phyloP scores from a whole-genome alignment of 2,329 filamentous ascomycete genomes.

The Calonectria fujianensis region DNA sequence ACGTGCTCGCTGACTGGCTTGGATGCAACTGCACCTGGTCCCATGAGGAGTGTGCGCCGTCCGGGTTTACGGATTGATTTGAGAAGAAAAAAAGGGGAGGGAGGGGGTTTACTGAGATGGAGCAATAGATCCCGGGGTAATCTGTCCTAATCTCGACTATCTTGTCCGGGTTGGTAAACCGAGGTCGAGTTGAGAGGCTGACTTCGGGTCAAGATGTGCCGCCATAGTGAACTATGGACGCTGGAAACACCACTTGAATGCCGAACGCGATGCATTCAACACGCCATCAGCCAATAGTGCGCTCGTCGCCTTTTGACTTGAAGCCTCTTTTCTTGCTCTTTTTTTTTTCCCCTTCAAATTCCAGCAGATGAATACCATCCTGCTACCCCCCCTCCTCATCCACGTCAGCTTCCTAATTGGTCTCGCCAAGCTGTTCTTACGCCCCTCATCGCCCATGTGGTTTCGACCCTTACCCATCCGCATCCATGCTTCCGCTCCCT shows the following conservation, averaged over 20 bases:
- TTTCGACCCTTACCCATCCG: neutral
- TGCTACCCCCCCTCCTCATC: slow-evolving; percentile 1
- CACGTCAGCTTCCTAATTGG: slow-evolving; percentile 16
- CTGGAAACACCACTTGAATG: neutral
- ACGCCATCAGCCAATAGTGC: no score
- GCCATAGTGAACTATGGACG: neutral
- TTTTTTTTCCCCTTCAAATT: no score
- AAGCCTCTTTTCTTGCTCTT: no score
- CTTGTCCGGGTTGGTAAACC: slow-evolving; percentile 18
- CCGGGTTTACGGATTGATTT: slow-evolving; percentile 1
- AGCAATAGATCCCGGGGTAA: slow-evolving; percentile 28
- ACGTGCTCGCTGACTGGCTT: neutral
- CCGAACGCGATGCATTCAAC: neutral
- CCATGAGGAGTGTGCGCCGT: neutral
- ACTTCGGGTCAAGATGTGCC: neutral
- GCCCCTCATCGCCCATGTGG: neutral
- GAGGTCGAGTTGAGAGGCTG: neutral
- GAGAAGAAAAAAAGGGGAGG: neutral
- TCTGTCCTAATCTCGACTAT: slow-evolving; percentile 12
- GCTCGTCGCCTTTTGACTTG: no score
- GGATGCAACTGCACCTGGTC: slow-evolving; percentile 12
- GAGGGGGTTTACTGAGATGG: neutral
- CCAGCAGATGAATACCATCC: neutral
- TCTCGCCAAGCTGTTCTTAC: slow-evolving; percentile 6
- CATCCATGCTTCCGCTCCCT: slow-evolving; percentile 4